Percentiles rank a stretch among this genome's conserved stretches.
Evolutionary conservation across 805 yeast genomes (phyloP).

Genomic region (Starmerella apis): DNA sequence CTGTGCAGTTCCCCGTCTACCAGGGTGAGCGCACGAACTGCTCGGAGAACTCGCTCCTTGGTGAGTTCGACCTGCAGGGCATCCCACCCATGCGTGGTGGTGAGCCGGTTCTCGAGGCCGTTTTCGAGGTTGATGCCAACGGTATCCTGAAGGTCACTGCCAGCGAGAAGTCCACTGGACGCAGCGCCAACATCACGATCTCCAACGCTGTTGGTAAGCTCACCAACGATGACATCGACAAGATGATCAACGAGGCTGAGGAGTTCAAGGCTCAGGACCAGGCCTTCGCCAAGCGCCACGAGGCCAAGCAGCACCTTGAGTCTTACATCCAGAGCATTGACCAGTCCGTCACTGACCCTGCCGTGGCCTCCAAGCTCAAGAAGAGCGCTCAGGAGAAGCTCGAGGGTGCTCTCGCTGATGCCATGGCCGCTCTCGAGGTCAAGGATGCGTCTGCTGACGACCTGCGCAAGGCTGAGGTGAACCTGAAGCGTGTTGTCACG

Average conservation of each 20-base stretch:
- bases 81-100: slow-evolving; percentile 98
- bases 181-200: slow-evolving; percentile 95
- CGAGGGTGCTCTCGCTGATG: slow-evolving; percentile 95
- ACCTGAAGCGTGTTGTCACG: slow-evolving; percentile 98
- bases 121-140: slow-evolving; percentile 97
- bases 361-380: slow-evolving; percentile 94
- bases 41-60: slow-evolving; percentile 91
- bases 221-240: slow-evolving; percentile 90
- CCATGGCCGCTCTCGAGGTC: slow-evolving; percentile 92
- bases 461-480: slow-evolving; percentile 97
- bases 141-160: slow-evolving; percentile 99
- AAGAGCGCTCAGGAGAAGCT: slow-evolving; percentile 93
- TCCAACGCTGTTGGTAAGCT: slow-evolving; percentile 98
- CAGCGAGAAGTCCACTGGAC: slow-evolving; percentile 96
- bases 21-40: slow-evolving; percentile 99
- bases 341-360: slow-evolving; percentile 95
- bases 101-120: slow-evolving; percentile 98
- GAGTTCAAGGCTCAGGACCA: slow-evolving; percentile 98
- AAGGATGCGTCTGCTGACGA: slow-evolving; percentile 96
- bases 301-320: slow-evolving; percentile 98
- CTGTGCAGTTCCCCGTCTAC: slow-evolving; percentile 97
- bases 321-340: slow-evolving; percentile 94
- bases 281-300: slow-evolving; percentile 98
- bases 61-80: slow-evolving; percentile 97
- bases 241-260: slow-evolving; percentile 98